Base-by-base conservation (phyloP, 768 basidiomycete species). In the Clathrus columnatus region DNA sequence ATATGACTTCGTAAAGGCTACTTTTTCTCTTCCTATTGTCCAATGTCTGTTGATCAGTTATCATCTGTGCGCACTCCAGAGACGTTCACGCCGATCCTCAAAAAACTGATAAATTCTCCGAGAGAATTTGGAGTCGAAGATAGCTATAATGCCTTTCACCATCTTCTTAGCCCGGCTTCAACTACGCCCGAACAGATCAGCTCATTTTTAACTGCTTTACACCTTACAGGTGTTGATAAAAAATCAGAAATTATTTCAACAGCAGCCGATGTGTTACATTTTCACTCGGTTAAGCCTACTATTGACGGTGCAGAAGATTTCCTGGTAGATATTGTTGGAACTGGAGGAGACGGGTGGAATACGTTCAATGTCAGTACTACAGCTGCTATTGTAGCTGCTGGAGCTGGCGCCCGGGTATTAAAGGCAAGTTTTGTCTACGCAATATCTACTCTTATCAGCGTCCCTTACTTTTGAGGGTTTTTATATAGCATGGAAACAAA, bases 311-410 rank as follows among this genome's bases (percentile, higher is more conserved):
- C 67, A 1, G 78, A 83, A 43, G 68, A 73, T 28, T 48, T 73
- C 57, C 66, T 73, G 36, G 80, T 85, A 20, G 86, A 88, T 65
- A 90, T 95, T 56, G 92, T 95, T 20, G 92, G 92, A 1, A 93
- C 91, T 0, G 92, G 95, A 10, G 95, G 96, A 6, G 96, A 97
- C 69, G 93, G 93, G 0, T 83, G 93, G 69, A 89, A 97, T 64
- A 85, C 94, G 0, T 97, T 93, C 78, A 97, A 98, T 66, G 94
- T 97, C 51, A 94, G 91, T 66, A 97, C 95, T 0, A 85, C 91
- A 1, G 94, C 95, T 2, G 94, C 81, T 0, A 79, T 99, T 58
- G 89, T 97, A 18, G 95, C 94, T 26, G 92, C 93, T 21, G 95
- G 94, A 14, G 89, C 93, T 6, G 95, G 95, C 5, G 90, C 90